Conservation (phyloP, 371 early-diverging fungal species). For the Saksenaea oblongispora region DNA sequence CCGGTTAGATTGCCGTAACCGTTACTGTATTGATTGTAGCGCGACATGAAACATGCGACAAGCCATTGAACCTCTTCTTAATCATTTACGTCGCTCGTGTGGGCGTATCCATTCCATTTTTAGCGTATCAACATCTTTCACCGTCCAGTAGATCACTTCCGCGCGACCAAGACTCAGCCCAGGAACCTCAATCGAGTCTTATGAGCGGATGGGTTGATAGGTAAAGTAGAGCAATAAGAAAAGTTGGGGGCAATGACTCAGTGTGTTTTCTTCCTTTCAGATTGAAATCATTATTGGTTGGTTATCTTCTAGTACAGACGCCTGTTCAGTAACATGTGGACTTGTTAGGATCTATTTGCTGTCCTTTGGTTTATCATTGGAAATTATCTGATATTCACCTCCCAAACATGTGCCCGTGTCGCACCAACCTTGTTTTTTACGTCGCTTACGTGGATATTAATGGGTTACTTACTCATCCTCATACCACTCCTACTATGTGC, state of each 20-base stretch:
- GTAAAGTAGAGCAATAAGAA: slow-evolving; percentile 17
- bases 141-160: slow-evolving; percentile 3
- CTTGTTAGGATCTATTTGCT: slow-evolving; percentile 54
- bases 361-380: slow-evolving; percentile 72
- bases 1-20: slow-evolving; percentile 24
- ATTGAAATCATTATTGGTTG: slow-evolving; percentile 53
- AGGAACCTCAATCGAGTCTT: neutral
- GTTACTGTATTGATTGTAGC: slow-evolving; percentile 26
- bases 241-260: neutral
- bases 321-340: neutral
- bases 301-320: neutral
- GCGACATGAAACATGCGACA: slow-evolving; percentile 31
- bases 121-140: slow-evolving; percentile 37
- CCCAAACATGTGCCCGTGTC: slow-evolving; percentile 29
- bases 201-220: slow-evolving; percentile 26
- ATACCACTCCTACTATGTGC: slow-evolving; percentile 63
- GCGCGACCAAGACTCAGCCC: neutral
- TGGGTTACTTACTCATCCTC: slow-evolving; percentile 69
- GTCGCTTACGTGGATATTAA: slow-evolving; percentile 58
- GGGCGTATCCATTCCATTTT: slow-evolving; percentile 32
- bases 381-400: slow-evolving; percentile 67
- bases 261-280: slow-evolving; percentile 7
- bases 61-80: slow-evolving; percentile 38
- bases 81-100: slow-evolving; percentile 43
- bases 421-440: slow-evolving; percentile 61